Conservation (phyloP, 208 protist species). For the Zelonia costaricensis region DNA sequence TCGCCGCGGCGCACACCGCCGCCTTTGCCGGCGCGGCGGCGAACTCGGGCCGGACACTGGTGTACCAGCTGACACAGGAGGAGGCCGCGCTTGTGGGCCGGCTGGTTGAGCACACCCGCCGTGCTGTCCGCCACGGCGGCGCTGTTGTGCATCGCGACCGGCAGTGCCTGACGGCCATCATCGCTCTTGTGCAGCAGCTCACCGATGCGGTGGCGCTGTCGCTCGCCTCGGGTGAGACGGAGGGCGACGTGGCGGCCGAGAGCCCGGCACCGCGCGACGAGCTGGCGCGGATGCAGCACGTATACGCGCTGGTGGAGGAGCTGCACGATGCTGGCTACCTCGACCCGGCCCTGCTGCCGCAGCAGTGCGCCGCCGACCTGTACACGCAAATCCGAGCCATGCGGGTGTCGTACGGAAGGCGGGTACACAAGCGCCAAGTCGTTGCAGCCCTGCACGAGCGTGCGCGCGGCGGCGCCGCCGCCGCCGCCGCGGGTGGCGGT, state of each 20-base stretch:
- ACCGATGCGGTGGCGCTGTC: conserved; percentile 59
- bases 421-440: conserved; percentile 43
- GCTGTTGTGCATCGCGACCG: conserved; percentile 48
- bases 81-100: conserved; percentile 46
- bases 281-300: conserved; percentile 46
- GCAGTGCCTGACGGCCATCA: conserved; percentile 50
- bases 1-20: conserved; percentile 29
- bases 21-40: conserved; percentile 9
- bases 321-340: conserved; percentile 64
- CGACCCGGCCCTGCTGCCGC: conserved; percentile 42
- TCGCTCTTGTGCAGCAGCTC: conserved; percentile 49
- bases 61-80: conserved; percentile 66
- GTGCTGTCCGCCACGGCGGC: conserved; percentile 48
- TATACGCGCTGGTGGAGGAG: conserved; percentile 57
- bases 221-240: conserved; percentile 19
- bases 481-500: background rate
- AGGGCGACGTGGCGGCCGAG: conserved; percentile 18
- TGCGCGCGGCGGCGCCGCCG: conserved; percentile 1
- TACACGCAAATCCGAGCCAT: conserved; percentile 58
- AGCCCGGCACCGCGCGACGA: conserved; percentile 17
- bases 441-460: conserved; percentile 27
- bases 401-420: conserved; percentile 63
- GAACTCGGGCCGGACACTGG: conserved; percentile 39
- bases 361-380: conserved; percentile 39
- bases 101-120: conserved; percentile 31